These are phyloP conservation scores for Ramalina intermedia DNA, from an alignment of 495 filamentous ascomycete genomes.

Conservation along the genomic window DNA sequence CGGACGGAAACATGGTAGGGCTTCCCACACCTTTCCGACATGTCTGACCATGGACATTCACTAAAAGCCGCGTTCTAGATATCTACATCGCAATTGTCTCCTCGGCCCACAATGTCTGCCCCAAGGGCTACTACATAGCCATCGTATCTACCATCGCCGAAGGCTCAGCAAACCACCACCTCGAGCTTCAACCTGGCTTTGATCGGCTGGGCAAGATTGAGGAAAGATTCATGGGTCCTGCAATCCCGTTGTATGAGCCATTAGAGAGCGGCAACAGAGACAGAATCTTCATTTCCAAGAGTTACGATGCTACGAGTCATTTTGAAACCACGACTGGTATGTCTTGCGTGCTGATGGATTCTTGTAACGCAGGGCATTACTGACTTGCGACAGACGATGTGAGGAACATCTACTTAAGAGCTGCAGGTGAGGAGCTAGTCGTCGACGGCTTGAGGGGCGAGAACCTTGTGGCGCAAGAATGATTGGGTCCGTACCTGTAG, in stretches of 20 bases:
- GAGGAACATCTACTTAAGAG: slow-evolving; percentile 79
- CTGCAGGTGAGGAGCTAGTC: slow-evolving; percentile 76
- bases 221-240: slow-evolving; percentile 90
- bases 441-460: slow-evolving; percentile 40
- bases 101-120: slow-evolving; percentile 93
- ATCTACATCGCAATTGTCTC: slow-evolving; percentile 98
- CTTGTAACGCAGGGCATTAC: neutral
- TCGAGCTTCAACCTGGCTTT: slow-evolving; percentile 86
- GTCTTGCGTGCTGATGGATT: neutral
- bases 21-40: neutral
- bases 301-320: slow-evolving; percentile 94
- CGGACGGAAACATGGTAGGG: slow-evolving; percentile 78
- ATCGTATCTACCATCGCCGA: slow-evolving; percentile 97
- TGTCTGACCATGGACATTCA: slow-evolving; percentile 1
- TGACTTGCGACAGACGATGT: slow-evolving; percentile 61
- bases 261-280: slow-evolving; percentile 73
- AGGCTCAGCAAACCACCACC: slow-evolving; percentile 77
- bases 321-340: slow-evolving; percentile 80
- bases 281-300: slow-evolving; percentile 94
- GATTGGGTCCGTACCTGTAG: slow-evolving; percentile 3
- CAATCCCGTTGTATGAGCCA: slow-evolving; percentile 89
- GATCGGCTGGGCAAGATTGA: slow-evolving; percentile 87
- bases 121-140: slow-evolving; percentile 97
- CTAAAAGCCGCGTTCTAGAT: slow-evolving; percentile 39
- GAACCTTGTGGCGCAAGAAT: slow-evolving; percentile 33